Evolutionary conservation across 371 early-diverging fungal genomes (phyloP).

Genomic region (Racocetra persica): DNA sequence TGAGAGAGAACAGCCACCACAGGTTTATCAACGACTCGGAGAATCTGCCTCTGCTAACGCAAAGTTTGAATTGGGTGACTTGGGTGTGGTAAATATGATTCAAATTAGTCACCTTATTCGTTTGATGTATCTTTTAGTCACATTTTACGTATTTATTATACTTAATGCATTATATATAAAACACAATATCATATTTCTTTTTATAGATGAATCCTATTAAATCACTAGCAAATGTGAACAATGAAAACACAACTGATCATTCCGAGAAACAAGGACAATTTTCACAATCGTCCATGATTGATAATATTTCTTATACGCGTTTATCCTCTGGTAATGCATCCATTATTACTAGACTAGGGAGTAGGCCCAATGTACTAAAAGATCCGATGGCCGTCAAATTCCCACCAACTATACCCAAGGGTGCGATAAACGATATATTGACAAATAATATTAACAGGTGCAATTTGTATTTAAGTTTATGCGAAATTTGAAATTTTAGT

Average conservation of each 20-base stretch:
- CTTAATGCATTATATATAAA: background rate
- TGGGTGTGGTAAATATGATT: background rate
- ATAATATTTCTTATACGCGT: background rate
- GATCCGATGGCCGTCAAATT: constrained; percentile 26
- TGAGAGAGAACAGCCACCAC: background rate
- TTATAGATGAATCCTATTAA: constrained; percentile 8
- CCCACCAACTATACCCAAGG: constrained; percentile 16
- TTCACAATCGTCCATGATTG: background rate
- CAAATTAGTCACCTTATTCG: background rate
- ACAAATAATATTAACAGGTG: background rate
- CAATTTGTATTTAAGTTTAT: background rate
- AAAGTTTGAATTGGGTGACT: constrained; percentile 7
- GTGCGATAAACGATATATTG: background rate
- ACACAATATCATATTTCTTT: background rate
- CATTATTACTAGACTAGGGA: background rate
- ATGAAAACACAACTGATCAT: background rate
- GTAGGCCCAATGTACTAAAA: background rate
- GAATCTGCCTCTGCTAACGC: background rate
- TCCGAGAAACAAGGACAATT: too few relatives aligned
- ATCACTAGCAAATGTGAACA: background rate
- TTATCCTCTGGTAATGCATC: background rate
- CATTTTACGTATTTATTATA: background rate
- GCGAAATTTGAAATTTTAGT: background rate
- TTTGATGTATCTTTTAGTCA: background rate
- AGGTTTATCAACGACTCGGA: background rate